Base-by-base conservation (phyloP, 805 yeast species). In the Metschnikowia aberdeeniae region DNA sequence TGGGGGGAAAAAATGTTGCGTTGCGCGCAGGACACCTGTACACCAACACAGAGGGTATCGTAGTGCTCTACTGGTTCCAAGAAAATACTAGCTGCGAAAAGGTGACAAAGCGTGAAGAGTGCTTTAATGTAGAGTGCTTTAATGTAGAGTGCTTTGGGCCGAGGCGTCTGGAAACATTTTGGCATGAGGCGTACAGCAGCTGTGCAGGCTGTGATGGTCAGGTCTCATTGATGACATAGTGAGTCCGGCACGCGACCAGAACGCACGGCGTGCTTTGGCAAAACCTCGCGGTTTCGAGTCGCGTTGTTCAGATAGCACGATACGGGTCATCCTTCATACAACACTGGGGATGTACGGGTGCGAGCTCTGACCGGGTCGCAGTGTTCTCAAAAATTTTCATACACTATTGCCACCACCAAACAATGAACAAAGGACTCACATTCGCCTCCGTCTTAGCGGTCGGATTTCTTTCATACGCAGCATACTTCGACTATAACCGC, bases 401-500 rank as follows among this genome's bases (percentile, higher is more conserved):
- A 13, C 27, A 35, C 5, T 26, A 22, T 31, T 14, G 22, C 35
- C 29, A 17, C 8, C 38, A 17, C 36, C 24, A 24, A n/a, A 36
- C 31, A 31, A 66, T 66, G 70, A 59, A 58, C 56, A 64, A 57
- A 46, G 53, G 57, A 9, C 46, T 58, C 28, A 61, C 73, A 13
- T 45, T 68, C 49, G 67, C 71, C 27, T 67, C 73, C 28, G 62
- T 75, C 39, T 70, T 76, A 14, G 78, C 83, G 24, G 68, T 82
- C 26, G 81, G 84, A 31, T 62, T 76, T 13, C 64, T 81, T 40
- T 89, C 86, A 13, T 92, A 93, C 69, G 87, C 92, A 45, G 72
- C 81, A 32, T 93, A 88, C 73, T 95, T 95, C 61, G 99, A 93
- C 71, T 86, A 89, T 75, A 77, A 78, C 68, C 88, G 99, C 71